Evolutionary conservation across 164 flowering plant genomes (phyloP), one percentile per base, ranked within the genome.

Genomic region (Echeveria elegans): DNA sequence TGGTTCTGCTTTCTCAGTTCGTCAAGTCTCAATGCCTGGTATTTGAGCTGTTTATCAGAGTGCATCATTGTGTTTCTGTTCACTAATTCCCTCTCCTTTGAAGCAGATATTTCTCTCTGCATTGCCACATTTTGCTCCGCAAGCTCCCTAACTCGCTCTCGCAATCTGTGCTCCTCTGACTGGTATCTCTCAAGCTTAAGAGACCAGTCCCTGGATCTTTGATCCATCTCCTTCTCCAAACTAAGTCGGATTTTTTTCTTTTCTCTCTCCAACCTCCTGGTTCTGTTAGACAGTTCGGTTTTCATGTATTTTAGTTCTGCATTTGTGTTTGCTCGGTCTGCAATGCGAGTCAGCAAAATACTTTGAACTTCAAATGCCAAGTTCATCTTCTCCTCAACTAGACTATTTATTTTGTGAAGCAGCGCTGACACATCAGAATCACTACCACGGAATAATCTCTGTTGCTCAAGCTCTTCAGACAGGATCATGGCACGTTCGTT

Each of bases 71-170:
- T 71, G 71, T 48, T 78, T 73, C 66, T 82, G 71, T 73, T 79
- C 66, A 86, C 92, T 47, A 68, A 68, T 71, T 87, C 96, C 72
- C 69, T 84, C 71, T 81, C 87, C 70, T 73, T 78, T 30, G 78
- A 74, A 12, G 86, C 76, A 64, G 90, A 85, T 15, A 86, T 83
- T 76, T 95, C 96, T 73, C 89, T 87, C 74, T 92, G 99, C 38
- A 92, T 82, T 4, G 89, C 83, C 40, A 92, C 97, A 78, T 92
- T 92, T 63, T 88, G 96, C 77, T 95, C 97, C 43, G 97, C 97
- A 11, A 95, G 86, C 71, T 95, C 96, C 74, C 92, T 78, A 47
- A 90, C 90, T 64, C 99, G 83, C 61, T 92, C 92, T 24, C 97
- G 84, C 36, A 95, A 87, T 78, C 92, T 88, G 70, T 86, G 85